Conservation (phyloP, 768 basidiomycete genomes). For the Suillus tomentosus region DNA sequence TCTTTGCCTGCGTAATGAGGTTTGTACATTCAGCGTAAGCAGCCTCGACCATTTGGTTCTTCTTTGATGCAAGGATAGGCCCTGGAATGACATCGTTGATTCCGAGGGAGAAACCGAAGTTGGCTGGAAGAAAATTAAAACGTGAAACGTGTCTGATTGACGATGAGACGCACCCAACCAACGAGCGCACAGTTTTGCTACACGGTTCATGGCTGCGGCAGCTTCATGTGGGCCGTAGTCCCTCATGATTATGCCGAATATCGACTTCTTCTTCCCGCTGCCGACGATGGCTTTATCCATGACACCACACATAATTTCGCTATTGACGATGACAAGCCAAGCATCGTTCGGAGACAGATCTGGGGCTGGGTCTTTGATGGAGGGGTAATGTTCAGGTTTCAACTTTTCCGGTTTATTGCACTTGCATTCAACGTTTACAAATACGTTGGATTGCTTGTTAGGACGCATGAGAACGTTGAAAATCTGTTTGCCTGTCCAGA, state of each 20-base stretch:
- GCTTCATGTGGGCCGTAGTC: conserved; percentile 97
- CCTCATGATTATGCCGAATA: conserved; percentile 95
- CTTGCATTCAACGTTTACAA: conserved; percentile 95
- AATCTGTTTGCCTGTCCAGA: conserved; percentile 99
- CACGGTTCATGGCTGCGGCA: conserved; percentile 90
- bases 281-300: conserved; percentile 99
- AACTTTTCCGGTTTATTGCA: conserved; percentile 90
- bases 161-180: conserved; percentile 72
- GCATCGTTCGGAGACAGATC: conserved; percentile 98
- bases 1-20: conserved; percentile 87
- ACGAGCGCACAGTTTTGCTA: conserved; percentile 94
- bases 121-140: conserved; percentile 59
- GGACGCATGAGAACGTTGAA: conserved; percentile 97
- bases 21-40: conserved; percentile 89
- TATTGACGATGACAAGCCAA: conserved; percentile 95
- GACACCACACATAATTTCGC: conserved; percentile 98
- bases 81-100: conserved; percentile 99
- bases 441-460: conserved; percentile 76
- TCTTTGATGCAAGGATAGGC: conserved; percentile 72
- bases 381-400: conserved; percentile 56
- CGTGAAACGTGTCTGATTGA: background rate
- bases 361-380: conserved; percentile 57
- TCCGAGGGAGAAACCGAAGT: conserved; percentile 95
- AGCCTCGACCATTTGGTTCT: conserved; percentile 82
- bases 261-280: conserved; percentile 98